Conservation (phyloP, 345 rosid species). For the Streptanthus diversifolius region DNA sequence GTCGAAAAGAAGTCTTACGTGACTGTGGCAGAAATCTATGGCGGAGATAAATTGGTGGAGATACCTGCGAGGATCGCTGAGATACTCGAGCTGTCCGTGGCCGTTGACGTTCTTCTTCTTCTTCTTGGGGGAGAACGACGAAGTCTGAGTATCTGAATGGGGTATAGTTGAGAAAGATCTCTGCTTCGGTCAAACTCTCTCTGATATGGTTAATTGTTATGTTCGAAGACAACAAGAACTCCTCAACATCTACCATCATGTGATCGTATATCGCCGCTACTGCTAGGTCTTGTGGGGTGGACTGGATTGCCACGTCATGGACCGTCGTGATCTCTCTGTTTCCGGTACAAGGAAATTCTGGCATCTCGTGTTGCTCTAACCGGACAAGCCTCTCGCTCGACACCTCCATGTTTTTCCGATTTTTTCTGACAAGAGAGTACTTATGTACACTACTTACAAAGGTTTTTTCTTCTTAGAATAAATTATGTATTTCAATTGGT, state of each 20-base stretch:
- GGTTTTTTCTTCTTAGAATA: background rate
- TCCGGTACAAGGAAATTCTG: background rate
- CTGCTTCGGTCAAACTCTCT: background rate
- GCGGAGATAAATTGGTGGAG: constrained; percentile 25
- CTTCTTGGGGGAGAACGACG: background rate
- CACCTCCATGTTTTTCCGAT: background rate
- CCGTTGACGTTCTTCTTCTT: background rate
- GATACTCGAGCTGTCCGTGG: background rate
- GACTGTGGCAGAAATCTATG: constrained; percentile 24
- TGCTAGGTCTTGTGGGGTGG: background rate
- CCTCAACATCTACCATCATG: background rate
- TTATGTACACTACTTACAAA: background rate
- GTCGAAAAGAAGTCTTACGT: constrained; percentile 12
- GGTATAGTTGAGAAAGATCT: no score
- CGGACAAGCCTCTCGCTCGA: background rate
- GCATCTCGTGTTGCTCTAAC: background rate
- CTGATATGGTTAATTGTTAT: background rate
- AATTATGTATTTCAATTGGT: no score
- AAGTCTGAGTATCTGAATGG: background rate
- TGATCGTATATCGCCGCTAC: background rate
- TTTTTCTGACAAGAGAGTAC: background rate
- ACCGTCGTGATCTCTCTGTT: background rate
- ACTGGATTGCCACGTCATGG: background rate
- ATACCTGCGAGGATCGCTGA: constrained; percentile 8
- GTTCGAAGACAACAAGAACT: background rate